Percentiles rank a stretch among this genome's conserved stretches.
Evolutionary conservation across 2,329 filamentous ascomycete genomes (phyloP).

Genomic region (Bipolaris oryzae): DNA sequence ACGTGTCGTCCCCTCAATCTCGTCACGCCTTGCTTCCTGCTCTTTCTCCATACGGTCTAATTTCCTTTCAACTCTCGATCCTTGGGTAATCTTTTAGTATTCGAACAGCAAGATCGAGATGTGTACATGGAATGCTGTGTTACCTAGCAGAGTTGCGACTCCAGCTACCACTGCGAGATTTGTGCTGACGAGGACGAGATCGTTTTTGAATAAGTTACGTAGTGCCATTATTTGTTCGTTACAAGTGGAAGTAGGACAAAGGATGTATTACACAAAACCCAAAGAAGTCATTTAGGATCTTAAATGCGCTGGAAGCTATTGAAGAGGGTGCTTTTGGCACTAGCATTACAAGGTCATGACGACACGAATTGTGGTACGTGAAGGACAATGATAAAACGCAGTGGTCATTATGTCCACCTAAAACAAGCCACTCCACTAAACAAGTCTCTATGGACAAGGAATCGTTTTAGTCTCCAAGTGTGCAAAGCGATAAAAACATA

Average conservation of each 20-base stretch:
- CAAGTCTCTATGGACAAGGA: neutral
- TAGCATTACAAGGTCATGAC: slow-evolving; percentile 9
- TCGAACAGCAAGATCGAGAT: neutral
- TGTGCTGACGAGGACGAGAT: slow-evolving; percentile 12
- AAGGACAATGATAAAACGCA: neutral
- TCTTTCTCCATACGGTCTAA: slow-evolving; percentile 53
- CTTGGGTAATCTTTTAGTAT: neutral
- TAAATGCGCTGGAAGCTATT: neutral
- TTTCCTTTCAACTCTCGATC: slow-evolving; percentile 16
- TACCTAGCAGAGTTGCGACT: slow-evolving; percentile 15
- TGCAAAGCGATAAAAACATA: no score
- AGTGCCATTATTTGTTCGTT: slow-evolving; percentile 6
- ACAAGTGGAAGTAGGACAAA: neutral
- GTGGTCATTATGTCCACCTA: neutral
- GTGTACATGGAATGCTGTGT: neutral
- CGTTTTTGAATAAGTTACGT: slow-evolving; percentile 19
- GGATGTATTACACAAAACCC: neutral
- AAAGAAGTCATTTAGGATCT: no score
- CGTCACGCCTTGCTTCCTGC: slow-evolving; percentile 55
- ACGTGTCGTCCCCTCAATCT: slow-evolving; percentile 54
- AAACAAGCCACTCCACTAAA: neutral
- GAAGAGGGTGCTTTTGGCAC: neutral
- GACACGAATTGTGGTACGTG: neutral
- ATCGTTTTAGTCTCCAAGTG: neutral
- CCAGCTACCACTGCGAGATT: slow-evolving; percentile 16